Evolutionary conservation across 495 filamentous ascomycete species (phyloP).

Genomic region (Hypoxylon intermedium): DNA sequence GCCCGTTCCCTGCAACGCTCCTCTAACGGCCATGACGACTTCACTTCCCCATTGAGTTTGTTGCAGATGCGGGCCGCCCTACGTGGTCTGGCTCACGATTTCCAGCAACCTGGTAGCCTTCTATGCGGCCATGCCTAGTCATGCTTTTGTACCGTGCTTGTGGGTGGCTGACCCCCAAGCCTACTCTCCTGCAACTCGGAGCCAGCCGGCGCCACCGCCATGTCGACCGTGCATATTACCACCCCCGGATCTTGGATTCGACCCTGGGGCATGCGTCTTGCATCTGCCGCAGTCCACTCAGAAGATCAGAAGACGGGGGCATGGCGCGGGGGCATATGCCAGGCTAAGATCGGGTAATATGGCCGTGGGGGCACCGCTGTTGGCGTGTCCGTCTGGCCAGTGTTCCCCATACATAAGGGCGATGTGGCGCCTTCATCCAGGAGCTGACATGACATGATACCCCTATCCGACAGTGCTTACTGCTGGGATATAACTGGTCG

Average conservation of each 20-base stretch:
- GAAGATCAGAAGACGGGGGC: slow-evolving; percentile 22
- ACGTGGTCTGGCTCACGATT: slow-evolving; percentile 23
- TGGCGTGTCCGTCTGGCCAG: slow-evolving; percentile 17
- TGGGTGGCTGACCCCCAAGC: slow-evolving; percentile 28
- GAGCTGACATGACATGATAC: slow-evolving; percentile 22
- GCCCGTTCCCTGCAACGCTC: slow-evolving; percentile 14
- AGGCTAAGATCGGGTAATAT: slow-evolving; percentile 41
- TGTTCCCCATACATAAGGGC: slow-evolving; percentile 15
- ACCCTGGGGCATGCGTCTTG: slow-evolving; percentile 37
- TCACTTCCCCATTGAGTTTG: slow-evolving; percentile 36
- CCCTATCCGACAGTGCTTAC: slow-evolving; percentile 34
- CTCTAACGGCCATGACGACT: slow-evolving; percentile 22
- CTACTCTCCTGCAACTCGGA: slow-evolving; percentile 34
- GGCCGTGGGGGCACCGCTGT: slow-evolving; percentile 28
- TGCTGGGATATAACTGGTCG: slow-evolving; percentile 23
- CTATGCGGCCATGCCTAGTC: slow-evolving; percentile 29
- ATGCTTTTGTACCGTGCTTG: slow-evolving; percentile 11
- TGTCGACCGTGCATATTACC: slow-evolving; percentile 35
- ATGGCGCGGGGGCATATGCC: slow-evolving; percentile 34
- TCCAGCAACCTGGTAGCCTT: slow-evolving; percentile 37
- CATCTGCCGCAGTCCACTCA: slow-evolving; percentile 38
- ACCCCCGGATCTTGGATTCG: slow-evolving; percentile 34
- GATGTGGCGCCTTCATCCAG: slow-evolving; percentile 7
- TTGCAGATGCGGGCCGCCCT: slow-evolving; percentile 37
- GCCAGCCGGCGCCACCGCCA: slow-evolving; percentile 36